phyloP scores from a whole-genome alignment of 495 filamentous ascomycete species.

The Bryoglossum gracile region DNA sequence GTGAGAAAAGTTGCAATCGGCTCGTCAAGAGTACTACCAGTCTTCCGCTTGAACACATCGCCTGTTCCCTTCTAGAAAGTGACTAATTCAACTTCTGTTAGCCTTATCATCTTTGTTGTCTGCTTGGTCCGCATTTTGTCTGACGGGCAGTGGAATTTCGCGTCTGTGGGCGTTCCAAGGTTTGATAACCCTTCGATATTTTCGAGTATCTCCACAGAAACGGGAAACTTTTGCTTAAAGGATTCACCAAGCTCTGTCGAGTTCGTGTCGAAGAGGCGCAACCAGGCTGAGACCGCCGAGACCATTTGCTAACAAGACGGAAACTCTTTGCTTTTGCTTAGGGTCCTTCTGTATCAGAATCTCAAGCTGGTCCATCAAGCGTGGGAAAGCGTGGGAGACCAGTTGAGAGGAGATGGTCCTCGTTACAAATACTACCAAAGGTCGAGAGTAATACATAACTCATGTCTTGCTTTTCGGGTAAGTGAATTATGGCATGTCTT shows the following conservation, averaged over 20 bases:
- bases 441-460: neutral
- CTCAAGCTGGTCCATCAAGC: conserved; percentile 42
- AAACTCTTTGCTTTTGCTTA: conserved; percentile 31
- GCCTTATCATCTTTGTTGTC: conserved; percentile 34
- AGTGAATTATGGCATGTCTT: neutral
- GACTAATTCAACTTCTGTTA: conserved; percentile 40
- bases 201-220: neutral
- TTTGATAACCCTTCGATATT: neutral
- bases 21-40: too few relatives aligned
- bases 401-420: conserved; percentile 23
- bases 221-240: neutral
- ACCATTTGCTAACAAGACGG: conserved; percentile 26
- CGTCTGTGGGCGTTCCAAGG: conserved; percentile 18
- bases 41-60: too few relatives aligned
- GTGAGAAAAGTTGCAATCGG: too few relatives aligned
- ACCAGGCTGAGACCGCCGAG: conserved; percentile 41
- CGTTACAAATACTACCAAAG: conserved; percentile 11
- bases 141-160: conserved; percentile 40
- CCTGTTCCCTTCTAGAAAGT: too few relatives aligned
- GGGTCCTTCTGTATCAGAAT: conserved; percentile 33
- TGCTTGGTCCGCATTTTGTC: conserved; percentile 41
- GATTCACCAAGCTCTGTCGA: conserved; percentile 22
- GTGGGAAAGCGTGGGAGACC: conserved; percentile 25
- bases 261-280: conserved; percentile 32
- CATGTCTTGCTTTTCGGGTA: neutral